A percentile compares a stretch with the other conserved stretches of the same genome.
phyloP scores from a whole-genome alignment of 1,284 basidiomycete genomes.

The Cutaneotrichosporon sp. region DNA sequence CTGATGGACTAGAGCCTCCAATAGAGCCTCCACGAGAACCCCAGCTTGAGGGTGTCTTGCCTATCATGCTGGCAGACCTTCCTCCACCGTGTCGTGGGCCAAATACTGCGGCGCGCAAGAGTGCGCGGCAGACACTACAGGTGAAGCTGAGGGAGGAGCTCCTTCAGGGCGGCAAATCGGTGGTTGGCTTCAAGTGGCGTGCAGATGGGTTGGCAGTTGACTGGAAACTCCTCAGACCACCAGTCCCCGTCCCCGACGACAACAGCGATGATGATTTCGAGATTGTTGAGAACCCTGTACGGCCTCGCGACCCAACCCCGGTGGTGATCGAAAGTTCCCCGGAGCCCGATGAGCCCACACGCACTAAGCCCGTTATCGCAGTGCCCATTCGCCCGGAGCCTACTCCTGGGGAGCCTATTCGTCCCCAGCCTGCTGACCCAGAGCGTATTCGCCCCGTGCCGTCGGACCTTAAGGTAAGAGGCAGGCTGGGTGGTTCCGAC shows the following conservation, averaged over 20 bases:
- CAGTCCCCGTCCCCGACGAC: background rate
- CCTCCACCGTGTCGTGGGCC: background rate
- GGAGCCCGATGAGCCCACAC: background rate
- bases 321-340: background rate
- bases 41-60: background rate
- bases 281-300: background rate
- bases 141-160: background rate
- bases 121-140: background rate
- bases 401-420: too few relatives aligned
- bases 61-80: background rate
- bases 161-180: background rate
- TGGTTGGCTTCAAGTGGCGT: conserved; percentile 4
- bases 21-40: background rate
- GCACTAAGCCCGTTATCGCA: too few relatives aligned
- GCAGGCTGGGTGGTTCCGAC: too few relatives aligned
- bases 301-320: too few relatives aligned
- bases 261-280: background rate
- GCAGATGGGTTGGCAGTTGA: conserved; percentile 6
- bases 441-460: too few relatives aligned
- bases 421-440: too few relatives aligned
- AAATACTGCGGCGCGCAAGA: background rate
- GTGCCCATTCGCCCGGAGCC: too few relatives aligned
- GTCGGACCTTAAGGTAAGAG: too few relatives aligned
- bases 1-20: too few relatives aligned
- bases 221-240: too few relatives aligned